phyloP scores from a whole-genome alignment of 2,329 filamentous ascomycete genomes.

The Chaetomium olivaceum region DNA sequence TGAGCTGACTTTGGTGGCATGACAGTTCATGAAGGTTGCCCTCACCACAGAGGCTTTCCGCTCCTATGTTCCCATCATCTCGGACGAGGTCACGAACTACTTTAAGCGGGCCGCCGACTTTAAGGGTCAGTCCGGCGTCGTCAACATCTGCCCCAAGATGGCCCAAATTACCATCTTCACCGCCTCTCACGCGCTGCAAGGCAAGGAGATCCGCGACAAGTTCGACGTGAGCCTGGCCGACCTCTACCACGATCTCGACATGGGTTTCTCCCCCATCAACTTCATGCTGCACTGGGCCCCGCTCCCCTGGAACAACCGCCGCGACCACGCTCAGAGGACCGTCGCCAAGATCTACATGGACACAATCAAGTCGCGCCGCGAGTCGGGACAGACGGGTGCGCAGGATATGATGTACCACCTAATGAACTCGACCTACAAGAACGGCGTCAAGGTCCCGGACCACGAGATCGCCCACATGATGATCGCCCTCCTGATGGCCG shows the following conservation, averaged over 20 bases:
- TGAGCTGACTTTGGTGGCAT: constrained; percentile 15
- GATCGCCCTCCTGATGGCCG: constrained; percentile 83
- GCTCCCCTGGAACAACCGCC: constrained; percentile 71
- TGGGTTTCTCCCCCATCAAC: constrained; percentile 78
- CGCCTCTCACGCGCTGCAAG: constrained; percentile 73
- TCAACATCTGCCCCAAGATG: constrained; percentile 68
- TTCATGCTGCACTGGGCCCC: constrained; percentile 80
- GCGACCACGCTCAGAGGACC: constrained; percentile 72
- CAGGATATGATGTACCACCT: constrained; percentile 78
- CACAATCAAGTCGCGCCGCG: constrained; percentile 66
- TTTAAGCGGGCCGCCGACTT: constrained; percentile 58
- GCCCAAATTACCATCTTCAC: constrained; percentile 80
- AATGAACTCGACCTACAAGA: constrained; percentile 75
- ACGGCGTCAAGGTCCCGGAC: constrained; percentile 68
- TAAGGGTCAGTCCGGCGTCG: constrained; percentile 58
- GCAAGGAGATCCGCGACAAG: constrained; percentile 70
- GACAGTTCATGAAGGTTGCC: constrained; percentile 68
- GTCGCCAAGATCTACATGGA: constrained; percentile 74
- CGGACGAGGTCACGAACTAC: constrained; percentile 67
- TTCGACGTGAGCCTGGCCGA: constrained; percentile 72
- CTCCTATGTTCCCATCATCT: constrained; percentile 70
- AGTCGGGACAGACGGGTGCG: constrained; percentile 46
- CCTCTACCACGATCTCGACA: constrained; percentile 78
- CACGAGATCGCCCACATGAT: constrained; percentile 81
- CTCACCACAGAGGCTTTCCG: constrained; percentile 65